These are phyloP conservation scores for Umbelopsis vinacea DNA, from an alignment of 192 early-diverging fungal genomes.

Conservation along the genomic window DNA sequence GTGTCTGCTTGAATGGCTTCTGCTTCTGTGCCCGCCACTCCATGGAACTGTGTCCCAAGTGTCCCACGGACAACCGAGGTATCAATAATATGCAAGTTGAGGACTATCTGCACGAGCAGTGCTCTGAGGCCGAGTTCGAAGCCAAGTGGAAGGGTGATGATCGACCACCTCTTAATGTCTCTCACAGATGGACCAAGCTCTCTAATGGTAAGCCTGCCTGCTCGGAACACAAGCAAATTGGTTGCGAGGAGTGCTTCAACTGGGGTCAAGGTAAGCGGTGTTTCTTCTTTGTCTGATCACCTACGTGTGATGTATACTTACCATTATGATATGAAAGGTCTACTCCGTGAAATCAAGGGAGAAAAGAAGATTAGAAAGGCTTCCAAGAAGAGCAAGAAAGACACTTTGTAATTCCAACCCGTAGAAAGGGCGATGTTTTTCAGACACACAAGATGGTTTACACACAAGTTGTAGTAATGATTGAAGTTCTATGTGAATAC, in stretches of 20 bases:
- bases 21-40: constrained; percentile 42
- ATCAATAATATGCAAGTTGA: constrained; percentile 36
- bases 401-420: not conserved
- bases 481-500: not conserved
- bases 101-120: constrained; percentile 29
- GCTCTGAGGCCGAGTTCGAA: constrained; percentile 29
- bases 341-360: constrained; percentile 16
- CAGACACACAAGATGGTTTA: not conserved
- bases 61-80: constrained; percentile 40
- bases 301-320: too few species aligned
- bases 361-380: constrained; percentile 23
- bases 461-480: constrained; percentile 6
- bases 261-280: constrained; percentile 30
- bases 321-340: not conserved
- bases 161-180: constrained; percentile 28
- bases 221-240: constrained; percentile 32
- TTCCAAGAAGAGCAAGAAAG: constrained; percentile 23
- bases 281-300: not conserved
- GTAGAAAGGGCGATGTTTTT: not conserved
- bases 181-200: constrained; percentile 32
- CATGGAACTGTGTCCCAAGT: constrained; percentile 35
- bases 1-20: constrained; percentile 38
- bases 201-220: constrained; percentile 39
- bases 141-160: constrained; percentile 44
- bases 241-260: constrained; percentile 40